These are phyloP conservation scores for Boletus vermiculosoides DNA, from an alignment of 768 basidiomycete species.

Conservation along the genomic window DNA sequence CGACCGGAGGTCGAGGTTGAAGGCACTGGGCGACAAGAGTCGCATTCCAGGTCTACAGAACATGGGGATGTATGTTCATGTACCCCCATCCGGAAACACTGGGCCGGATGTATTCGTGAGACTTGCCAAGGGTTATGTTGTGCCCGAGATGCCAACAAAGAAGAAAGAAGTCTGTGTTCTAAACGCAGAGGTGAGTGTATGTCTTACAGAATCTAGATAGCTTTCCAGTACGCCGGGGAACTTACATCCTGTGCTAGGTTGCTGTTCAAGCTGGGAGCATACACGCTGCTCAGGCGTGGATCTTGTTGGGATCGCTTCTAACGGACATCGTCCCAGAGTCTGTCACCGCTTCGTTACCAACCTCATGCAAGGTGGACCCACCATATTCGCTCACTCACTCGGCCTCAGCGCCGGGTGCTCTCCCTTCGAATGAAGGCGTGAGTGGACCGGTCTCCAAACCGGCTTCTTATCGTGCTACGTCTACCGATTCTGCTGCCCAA, in stretches of 20 bases:
- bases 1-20: conserved; percentile 40
- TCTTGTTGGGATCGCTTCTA: conserved; percentile 58
- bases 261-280: conserved; percentile 59
- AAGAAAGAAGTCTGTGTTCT: conserved; percentile 46
- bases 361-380: conserved; percentile 16
- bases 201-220: neutral
- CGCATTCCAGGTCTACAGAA: conserved; percentile 54
- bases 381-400: conserved; percentile 37
- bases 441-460: conserved; percentile 19
- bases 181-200: conserved; percentile 54
- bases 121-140: conserved; percentile 63
- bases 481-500: conserved; percentile 24
- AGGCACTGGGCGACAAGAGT: conserved; percentile 58
- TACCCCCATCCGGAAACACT: conserved; percentile 21
- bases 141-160: conserved; percentile 40
- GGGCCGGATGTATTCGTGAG: conserved; percentile 44
- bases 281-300: conserved; percentile 64
- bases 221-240: neutral
- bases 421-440: conserved; percentile 27
- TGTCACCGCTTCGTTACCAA: conserved; percentile 26
- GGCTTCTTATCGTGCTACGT: conserved; percentile 25
- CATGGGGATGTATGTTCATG: conserved; percentile 48
- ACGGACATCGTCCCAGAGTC: conserved; percentile 45
- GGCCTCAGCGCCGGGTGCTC: conserved; percentile 41
- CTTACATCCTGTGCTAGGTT: conserved; percentile 34